A percentile compares a stretch with the other conserved stretches of the same genome.
Evolutionary conservation across 805 yeast species (phyloP).

Genomic region (Blastobotrys muscicola): DNA sequence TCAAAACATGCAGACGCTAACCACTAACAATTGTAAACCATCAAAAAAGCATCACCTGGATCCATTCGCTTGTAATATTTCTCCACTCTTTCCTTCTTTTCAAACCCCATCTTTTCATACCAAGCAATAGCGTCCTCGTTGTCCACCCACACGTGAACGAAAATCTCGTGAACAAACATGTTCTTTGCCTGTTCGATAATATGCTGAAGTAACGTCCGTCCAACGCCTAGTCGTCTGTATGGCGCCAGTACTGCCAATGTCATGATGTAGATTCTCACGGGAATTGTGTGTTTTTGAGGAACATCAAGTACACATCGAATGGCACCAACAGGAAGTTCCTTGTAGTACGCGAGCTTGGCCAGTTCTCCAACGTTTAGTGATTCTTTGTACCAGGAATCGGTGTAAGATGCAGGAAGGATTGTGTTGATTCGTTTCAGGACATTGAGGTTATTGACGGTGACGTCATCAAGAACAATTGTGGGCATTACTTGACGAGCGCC

Average conservation of each 20-base stretch:
- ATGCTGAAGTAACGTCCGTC: conserved; percentile 46
- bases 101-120: conserved; percentile 45
- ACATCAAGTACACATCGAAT: conserved; percentile 41
- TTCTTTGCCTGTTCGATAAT: conserved; percentile 47
- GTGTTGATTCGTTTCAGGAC: conserved; percentile 47
- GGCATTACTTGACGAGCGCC: not conserved
- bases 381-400: conserved; percentile 44
- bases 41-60: conserved; percentile 39
- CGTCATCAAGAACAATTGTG: conserved; percentile 42
- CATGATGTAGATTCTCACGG: conserved; percentile 54
- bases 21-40: conserved; percentile 17
- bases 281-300: conserved; percentile 38
- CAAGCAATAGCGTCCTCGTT: conserved; percentile 38
- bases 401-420: conserved; percentile 42
- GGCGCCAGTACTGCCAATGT: conserved; percentile 57
- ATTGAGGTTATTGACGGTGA: conserved; percentile 53
- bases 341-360: conserved; percentile 51
- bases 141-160: conserved; percentile 43
- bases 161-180: conserved; percentile 43
- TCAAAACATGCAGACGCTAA: too few species aligned
- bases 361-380: conserved; percentile 41
- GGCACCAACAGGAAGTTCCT: conserved; percentile 76
- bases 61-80: conserved; percentile 40
- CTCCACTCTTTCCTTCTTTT: conserved; percentile 27
- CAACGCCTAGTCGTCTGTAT: conserved; percentile 56